Percentiles rank a stretch among this genome's conserved stretches.
phyloP scores from a whole-genome alignment of 192 early-diverging fungal species.

The Jimgerdemannia flammicorona region DNA sequence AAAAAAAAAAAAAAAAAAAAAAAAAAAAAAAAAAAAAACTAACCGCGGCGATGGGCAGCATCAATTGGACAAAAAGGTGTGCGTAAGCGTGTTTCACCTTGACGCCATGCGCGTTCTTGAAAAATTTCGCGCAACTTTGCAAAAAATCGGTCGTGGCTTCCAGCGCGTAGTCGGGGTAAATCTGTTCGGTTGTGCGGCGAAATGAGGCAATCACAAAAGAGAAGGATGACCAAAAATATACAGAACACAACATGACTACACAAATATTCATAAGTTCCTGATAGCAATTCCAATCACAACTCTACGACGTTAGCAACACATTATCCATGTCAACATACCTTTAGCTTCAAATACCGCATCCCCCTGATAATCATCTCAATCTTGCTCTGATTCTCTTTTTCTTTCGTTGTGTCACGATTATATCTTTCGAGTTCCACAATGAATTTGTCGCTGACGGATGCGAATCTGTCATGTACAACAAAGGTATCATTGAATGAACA shows the following conservation, averaged over 20 bases:
- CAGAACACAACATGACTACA: too few species aligned
- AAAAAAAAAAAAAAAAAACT: neutral
- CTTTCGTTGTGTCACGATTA: conserved; percentile 49
- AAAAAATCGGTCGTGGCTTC: conserved; percentile 97
- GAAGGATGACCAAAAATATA: neutral
- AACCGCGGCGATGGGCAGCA: conserved; percentile 85
- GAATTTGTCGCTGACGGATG: conserved; percentile 91
- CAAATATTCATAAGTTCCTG: too few species aligned
- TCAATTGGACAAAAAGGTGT: conserved; percentile 83
- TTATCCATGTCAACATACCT: conserved; percentile 41
- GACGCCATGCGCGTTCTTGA: conserved; percentile 72
- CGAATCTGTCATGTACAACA: conserved; percentile 46
- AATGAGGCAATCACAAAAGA: neutral
- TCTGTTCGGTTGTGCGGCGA: conserved; percentile 29
- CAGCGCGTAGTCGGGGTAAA: conserved; percentile 90
- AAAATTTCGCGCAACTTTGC: conserved; percentile 84
- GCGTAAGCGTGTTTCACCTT: conserved; percentile 90
- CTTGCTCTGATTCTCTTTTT: conserved; percentile 68
- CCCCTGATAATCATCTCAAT: conserved; percentile 83
- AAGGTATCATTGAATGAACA: neutral
- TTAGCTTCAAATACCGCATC: conserved; percentile 89
- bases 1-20: conserved; percentile 4
- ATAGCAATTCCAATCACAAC: too few species aligned
- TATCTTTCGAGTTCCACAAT: conserved; percentile 82
- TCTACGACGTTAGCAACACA: too few species aligned